These are phyloP conservation scores for Noccaea bulbosa DNA, from an alignment of 345 rosid genomes.

Conservation along the genomic window DNA sequence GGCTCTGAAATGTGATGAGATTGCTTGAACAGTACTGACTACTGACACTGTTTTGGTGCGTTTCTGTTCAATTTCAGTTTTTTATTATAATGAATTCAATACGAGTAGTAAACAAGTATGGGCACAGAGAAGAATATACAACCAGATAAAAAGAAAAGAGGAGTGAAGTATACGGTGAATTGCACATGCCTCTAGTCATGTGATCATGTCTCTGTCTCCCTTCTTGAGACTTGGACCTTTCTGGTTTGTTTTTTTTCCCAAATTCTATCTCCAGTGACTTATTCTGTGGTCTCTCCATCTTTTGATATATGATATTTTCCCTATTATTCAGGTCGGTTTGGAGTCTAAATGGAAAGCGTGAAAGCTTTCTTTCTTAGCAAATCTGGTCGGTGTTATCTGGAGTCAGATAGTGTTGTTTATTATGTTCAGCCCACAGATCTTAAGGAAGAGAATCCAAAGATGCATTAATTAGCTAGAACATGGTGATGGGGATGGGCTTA, in stretches of 20 bases:
- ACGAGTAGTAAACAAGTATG: neutral
- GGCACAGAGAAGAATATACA: neutral
- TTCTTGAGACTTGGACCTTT: slow-evolving; percentile 39
- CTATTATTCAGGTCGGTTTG: slow-evolving; percentile 22
- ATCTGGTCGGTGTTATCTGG: slow-evolving; percentile 16
- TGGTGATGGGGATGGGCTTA: slow-evolving; percentile 30
- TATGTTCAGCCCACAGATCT: slow-evolving; percentile 31
- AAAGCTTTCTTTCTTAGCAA: neutral
- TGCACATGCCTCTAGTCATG: slow-evolving; percentile 35
- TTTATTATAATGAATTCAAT: neutral
- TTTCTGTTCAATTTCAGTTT: neutral
- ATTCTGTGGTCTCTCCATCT: slow-evolving; percentile 4
- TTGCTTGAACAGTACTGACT: neutral
- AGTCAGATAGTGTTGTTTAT: slow-evolving; percentile 21
- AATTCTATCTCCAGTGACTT: neutral
- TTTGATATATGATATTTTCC: slow-evolving; percentile 1
- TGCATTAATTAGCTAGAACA: slow-evolving; percentile 39
- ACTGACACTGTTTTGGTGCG: neutral
- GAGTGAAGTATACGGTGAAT: slow-evolving; percentile 17
- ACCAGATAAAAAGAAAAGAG: neutral
- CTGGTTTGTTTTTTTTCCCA: slow-evolving; percentile 5
- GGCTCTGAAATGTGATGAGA: neutral
- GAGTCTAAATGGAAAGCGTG: slow-evolving; percentile 4
- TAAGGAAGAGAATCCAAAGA: slow-evolving; percentile 31
- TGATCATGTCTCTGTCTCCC: slow-evolving; percentile 33